A percentile compares a stretch with the other conserved stretches of the same genome.
Evolutionary conservation across 768 basidiomycete genomes (phyloP).

Genomic region (Mrakia gelida): DNA sequence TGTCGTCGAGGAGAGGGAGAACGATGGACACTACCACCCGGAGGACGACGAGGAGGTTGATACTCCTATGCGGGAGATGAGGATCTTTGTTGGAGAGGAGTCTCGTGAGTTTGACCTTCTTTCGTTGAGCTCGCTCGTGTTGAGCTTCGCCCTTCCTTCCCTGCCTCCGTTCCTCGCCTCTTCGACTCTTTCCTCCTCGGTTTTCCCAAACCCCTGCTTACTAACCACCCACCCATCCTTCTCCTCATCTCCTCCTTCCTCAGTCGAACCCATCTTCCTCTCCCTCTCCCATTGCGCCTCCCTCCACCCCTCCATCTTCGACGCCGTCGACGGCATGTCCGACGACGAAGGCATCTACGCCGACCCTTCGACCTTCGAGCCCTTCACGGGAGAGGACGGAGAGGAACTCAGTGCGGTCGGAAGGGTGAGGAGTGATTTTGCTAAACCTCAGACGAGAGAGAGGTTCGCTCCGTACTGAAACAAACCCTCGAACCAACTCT

Average conservation of each 20-base stretch:
- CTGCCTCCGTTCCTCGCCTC: conserved; percentile 15
- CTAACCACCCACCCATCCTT: background rate
- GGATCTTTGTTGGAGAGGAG: conserved; percentile 61
- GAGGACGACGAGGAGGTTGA: conserved; percentile 46
- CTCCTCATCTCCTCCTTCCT: no score
- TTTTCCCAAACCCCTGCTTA: no score
- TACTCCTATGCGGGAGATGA: conserved; percentile 70
- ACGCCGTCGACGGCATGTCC: conserved; percentile 34
- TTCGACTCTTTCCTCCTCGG: background rate
- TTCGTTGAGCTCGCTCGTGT: background rate
- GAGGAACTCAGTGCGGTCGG: conserved; percentile 81
- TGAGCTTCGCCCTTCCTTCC: background rate
- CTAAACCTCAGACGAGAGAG: conserved; percentile 53
- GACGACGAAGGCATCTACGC: conserved; percentile 33
- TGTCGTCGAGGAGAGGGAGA: conserved; percentile 21
- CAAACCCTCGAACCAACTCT: background rate
- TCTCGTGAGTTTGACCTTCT: conserved; percentile 55
- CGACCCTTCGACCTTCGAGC: conserved; percentile 44
- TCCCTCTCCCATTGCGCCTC: conserved; percentile 80
- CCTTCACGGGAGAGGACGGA: conserved; percentile 59
- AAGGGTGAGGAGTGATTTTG: conserved; percentile 87
- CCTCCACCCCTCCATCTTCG: conserved; percentile 57
- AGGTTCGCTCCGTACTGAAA: conserved; percentile 83
- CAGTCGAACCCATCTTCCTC: conserved; percentile 81
- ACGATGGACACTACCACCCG: conserved; percentile 34